Evolutionary conservation across 371 early-diverging fungal species (phyloP).

Genomic region (Zychaea mexicana): DNA sequence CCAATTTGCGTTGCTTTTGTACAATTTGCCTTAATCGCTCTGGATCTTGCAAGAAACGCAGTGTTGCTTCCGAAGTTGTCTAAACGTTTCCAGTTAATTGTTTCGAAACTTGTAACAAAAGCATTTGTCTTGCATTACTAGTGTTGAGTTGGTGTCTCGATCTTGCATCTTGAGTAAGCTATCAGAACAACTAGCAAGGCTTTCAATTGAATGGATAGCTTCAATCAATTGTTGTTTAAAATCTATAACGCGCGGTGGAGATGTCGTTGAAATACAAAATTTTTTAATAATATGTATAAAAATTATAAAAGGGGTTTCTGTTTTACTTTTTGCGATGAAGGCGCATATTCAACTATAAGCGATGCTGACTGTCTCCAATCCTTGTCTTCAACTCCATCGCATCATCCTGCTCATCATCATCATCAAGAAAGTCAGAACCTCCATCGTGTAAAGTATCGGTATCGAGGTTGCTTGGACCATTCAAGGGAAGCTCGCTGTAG

Average conservation of each 20-base stretch:
- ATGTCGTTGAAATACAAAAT: too few species aligned
- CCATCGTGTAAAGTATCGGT: slow-evolving; percentile 15
- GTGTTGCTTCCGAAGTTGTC: not conserved
- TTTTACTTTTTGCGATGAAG: too few species aligned
- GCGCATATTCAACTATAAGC: not conserved
- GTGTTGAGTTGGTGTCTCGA: not conserved
- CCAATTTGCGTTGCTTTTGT: not conserved
- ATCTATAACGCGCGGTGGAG: not conserved
- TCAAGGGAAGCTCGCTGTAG: slow-evolving; percentile 9
- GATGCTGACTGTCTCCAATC: not conserved
- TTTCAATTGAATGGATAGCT: not conserved
- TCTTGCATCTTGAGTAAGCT: not conserved
- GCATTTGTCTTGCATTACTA: not conserved
- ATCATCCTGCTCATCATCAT: slow-evolving; percentile 17
- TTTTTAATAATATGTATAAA: too few species aligned
- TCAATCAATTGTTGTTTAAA: not conserved
- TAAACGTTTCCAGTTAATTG: not conserved
- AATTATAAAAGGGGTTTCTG: too few species aligned
- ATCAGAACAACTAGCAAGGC: not conserved
- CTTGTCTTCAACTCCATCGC: slow-evolving; percentile 14
- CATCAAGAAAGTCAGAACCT: slow-evolving; percentile 16
- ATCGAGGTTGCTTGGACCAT: not conserved
- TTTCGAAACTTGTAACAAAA: not conserved
- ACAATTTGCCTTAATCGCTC: not conserved
- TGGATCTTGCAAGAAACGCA: not conserved